These are phyloP conservation scores for Melanopsichium pennsylvanicum DNA, from an alignment of 1,284 basidiomycete genomes.

Conservation along the genomic window DNA sequence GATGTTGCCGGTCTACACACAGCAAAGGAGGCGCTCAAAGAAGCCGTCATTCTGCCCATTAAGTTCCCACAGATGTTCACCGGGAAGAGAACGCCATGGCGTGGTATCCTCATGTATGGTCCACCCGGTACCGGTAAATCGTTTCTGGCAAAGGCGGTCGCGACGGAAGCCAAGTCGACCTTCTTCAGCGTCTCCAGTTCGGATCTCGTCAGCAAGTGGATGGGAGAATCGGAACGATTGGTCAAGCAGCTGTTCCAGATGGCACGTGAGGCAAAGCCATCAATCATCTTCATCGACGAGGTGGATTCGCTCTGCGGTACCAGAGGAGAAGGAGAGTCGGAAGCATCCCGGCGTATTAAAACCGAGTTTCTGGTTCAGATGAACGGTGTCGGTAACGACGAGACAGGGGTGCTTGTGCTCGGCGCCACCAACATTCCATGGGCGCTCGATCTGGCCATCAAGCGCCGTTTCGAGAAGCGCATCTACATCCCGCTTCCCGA, in stretches of 20 bases:
- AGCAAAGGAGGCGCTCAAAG: conserved; percentile 94
- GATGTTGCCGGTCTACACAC: conserved; percentile 94
- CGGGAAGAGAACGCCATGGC: conserved; percentile 96
- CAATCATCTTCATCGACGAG: conserved; percentile 99
- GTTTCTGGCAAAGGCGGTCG: conserved; percentile 95
- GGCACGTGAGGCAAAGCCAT: conserved; percentile 93
- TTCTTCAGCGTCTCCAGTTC: conserved; percentile 96
- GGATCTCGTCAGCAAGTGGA: conserved; percentile 98
- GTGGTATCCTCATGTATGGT: conserved; percentile 92
- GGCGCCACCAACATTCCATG: conserved; percentile 89
- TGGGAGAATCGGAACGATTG: conserved; percentile 94
- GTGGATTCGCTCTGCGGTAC: conserved; percentile 95
- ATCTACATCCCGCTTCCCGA: conserved; percentile 98
- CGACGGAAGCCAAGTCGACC: conserved; percentile 95
- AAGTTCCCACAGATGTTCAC: conserved; percentile 99
- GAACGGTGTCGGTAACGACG: conserved; percentile 98
- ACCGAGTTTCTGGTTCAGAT: conserved; percentile 96
- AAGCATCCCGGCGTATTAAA: conserved; percentile 94
- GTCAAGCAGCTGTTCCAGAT: conserved; percentile 97
- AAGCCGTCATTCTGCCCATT: conserved; percentile 97
- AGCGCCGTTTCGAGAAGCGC: conserved; percentile 96
- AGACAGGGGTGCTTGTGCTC: conserved; percentile 91
- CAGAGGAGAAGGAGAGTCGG: conserved; percentile 92
- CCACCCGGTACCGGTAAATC: conserved; percentile 71
- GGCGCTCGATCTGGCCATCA: conserved; percentile 95